These are phyloP conservation scores for Sarocladium strictum DNA, from an alignment of 2,329 filamentous ascomycete genomes.

Conservation along the genomic window DNA sequence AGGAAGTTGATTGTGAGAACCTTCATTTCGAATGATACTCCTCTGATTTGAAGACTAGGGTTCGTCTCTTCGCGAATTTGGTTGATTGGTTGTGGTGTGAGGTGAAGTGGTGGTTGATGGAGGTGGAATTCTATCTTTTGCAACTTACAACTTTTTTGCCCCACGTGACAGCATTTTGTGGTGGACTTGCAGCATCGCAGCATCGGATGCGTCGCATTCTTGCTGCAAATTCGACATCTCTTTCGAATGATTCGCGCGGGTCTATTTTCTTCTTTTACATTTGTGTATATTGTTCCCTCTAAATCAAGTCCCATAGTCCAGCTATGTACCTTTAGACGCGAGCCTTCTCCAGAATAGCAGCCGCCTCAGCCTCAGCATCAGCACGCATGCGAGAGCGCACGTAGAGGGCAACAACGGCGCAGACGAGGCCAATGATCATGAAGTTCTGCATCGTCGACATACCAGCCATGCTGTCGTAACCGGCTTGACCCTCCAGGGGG, in stretches of 20 bases:
- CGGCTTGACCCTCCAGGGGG: neutral
- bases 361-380: conserved; percentile 2
- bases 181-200: neutral
- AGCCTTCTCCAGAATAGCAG: conserved; percentile 32
- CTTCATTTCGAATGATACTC: conserved; percentile 59
- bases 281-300: neutral
- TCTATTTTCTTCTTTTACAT: neutral
- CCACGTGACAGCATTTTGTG: conserved; percentile 24
- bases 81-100: neutral
- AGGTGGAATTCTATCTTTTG: conserved; percentile 1
- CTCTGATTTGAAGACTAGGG: no score
- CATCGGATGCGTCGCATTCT: no score
- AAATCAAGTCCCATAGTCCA: neutral
- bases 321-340: conserved; percentile 26
- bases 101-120: neutral
- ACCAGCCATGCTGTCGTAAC: conserved; percentile 19
- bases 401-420: conserved; percentile 33
- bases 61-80: no score
- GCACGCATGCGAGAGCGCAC: conserved; percentile 1
- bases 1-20: conserved; percentile 93
- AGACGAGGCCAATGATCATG: conserved; percentile 42
- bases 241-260: no score
- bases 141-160: conserved; percentile 26
- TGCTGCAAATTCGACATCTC: no score
- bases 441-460: conserved; percentile 43